A percentile compares a stretch with the other conserved stretches of the same genome.
Conservation (phyloP, 257 asterid genomes). For the Capsicum pubescens region DNA sequence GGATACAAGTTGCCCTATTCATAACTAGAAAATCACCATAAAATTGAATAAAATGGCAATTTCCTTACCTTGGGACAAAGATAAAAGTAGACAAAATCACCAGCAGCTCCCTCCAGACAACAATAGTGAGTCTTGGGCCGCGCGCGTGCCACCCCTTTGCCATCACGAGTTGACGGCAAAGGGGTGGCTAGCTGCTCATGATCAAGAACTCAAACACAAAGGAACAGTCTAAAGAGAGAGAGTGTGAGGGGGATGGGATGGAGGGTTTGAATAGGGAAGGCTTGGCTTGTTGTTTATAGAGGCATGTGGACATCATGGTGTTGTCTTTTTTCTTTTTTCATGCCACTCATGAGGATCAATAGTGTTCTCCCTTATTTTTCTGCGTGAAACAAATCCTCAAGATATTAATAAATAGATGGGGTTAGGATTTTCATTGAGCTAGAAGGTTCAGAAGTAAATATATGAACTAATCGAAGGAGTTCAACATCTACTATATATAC, state of each 20-base stretch:
- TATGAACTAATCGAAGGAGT: no score
- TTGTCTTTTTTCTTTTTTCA: no score
- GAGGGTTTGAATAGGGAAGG: slow-evolving; percentile 53
- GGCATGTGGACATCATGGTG: slow-evolving; percentile 8
- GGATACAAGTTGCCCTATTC: slow-evolving; percentile 84
- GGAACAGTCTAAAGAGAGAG: slow-evolving; percentile 29
- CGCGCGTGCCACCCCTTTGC: slow-evolving; percentile 32
- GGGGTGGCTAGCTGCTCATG: not conserved
- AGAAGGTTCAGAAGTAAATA: no score
- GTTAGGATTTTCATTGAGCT: no score
- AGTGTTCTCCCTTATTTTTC: no score
- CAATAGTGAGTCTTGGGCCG: not conserved
- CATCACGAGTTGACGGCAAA: slow-evolving; percentile 28
- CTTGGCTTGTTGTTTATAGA: slow-evolving; percentile 38
- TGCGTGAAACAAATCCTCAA: no score
- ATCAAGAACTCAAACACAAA: slow-evolving; percentile 19
- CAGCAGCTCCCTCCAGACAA: not conserved
- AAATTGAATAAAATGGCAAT: slow-evolving; percentile 28
- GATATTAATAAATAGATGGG: no score
- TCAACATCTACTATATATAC: no score
- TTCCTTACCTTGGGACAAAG: slow-evolving; percentile 25
- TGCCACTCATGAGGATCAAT: no score
- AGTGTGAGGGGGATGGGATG: slow-evolving; percentile 22
- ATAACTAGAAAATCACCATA: slow-evolving; percentile 34
- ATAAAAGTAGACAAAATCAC: not conserved